Conservation (phyloP, 75 land plant genomes). For the Gnetum montanum region DNA sequence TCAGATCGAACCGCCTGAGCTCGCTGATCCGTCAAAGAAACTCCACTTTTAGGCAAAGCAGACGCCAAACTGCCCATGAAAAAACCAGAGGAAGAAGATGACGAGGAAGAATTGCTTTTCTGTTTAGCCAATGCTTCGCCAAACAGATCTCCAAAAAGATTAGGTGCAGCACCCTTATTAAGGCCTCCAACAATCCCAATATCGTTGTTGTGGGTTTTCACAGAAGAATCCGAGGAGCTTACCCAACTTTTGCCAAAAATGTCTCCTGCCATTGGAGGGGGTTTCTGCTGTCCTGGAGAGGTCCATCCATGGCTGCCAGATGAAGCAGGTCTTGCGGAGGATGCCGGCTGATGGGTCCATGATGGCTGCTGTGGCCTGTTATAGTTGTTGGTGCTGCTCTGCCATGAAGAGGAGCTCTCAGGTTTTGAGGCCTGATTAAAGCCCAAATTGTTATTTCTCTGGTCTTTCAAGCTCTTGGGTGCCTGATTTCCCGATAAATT, state of each 20-base stretch:
- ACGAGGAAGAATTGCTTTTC: constrained; percentile 19
- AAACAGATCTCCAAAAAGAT: constrained; percentile 82
- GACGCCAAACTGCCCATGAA: constrained; percentile 49
- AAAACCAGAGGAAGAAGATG: constrained; percentile 36
- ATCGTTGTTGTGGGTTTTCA: constrained; percentile 9
- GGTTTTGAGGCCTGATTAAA: no score
- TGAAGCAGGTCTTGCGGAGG: constrained; percentile 6
- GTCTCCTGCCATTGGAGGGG: constrained; percentile 70
- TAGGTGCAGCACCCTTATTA: constrained; percentile 33
- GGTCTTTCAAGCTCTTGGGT: constrained; percentile 28
- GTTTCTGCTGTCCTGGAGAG: neutral
- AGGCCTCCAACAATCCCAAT: constrained; percentile 8
- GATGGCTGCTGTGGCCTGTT: constrained; percentile 43
- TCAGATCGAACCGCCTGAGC: constrained; percentile 7
- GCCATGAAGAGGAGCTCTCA: neutral
- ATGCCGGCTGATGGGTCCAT: constrained; percentile 47
- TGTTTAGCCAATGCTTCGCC: constrained; percentile 47
- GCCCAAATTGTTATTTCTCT: constrained; percentile 12
- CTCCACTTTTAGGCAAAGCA: constrained; percentile 53
- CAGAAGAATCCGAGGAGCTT: neutral
- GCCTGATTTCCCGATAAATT: constrained; percentile 10
- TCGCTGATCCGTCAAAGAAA: constrained; percentile 12
- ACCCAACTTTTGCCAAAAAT: constrained; percentile 81
- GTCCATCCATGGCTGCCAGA: constrained; percentile 1
- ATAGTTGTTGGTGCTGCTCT: constrained; percentile 8